Conservation (phyloP, 371 early-diverging fungal species). For the Haplosporangium sp. region DNA sequence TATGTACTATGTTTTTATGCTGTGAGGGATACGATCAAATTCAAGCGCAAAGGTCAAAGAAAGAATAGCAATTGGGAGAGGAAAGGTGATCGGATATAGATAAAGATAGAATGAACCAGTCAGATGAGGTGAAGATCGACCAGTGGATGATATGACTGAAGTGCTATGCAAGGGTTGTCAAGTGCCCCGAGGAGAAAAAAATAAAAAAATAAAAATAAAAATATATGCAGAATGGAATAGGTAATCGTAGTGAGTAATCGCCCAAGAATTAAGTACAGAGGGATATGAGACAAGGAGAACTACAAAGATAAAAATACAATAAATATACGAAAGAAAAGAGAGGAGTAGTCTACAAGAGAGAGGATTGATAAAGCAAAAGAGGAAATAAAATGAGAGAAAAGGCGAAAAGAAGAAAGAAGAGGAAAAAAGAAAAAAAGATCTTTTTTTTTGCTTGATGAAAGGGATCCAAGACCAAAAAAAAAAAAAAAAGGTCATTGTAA, state of each 20-base stretch:
- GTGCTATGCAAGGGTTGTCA: no score
- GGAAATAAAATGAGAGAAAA: not conserved
- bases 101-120: not conserved
- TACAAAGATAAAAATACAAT: slow-evolving; percentile 3
- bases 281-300: not conserved
- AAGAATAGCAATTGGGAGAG: no score
- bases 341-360: slow-evolving; percentile 4
- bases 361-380: not conserved
- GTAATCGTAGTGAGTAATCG: no score
- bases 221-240: no score
- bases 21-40: no score
- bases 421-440: not conserved
- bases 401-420: no score
- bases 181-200: no score
- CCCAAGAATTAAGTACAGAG: no score
- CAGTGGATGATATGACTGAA: not conserved
- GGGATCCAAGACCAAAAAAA: not conserved
- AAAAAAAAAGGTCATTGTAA: not conserved
- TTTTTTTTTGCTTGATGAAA: not conserved
- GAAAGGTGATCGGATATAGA: not conserved
- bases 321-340: not conserved
- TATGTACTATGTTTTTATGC: no score
- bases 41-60: no score
- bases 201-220: no score
- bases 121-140: not conserved